phyloP scores from a whole-genome alignment of 2,329 filamentous ascomycete genomes.

The Beauveria asiatica region DNA sequence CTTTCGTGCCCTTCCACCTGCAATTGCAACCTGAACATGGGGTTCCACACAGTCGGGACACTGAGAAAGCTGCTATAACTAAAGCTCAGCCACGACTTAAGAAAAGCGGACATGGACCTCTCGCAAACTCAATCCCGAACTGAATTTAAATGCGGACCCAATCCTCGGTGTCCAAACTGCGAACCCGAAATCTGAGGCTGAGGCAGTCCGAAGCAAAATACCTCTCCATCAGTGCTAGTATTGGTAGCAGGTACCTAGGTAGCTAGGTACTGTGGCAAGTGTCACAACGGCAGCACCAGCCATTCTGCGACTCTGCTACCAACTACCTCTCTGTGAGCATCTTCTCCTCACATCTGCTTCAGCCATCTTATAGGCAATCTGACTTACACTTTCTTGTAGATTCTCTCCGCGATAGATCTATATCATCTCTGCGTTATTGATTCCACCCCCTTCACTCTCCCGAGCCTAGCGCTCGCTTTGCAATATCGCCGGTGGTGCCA shows the following conservation, averaged over 20 bases:
- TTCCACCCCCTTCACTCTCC: background rate
- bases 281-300: background rate
- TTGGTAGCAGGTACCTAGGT: background rate
- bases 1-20: background rate
- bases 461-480: background rate
- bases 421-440: background rate
- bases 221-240: background rate
- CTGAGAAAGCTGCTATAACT: background rate
- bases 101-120: conserved; percentile 3
- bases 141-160: conserved; percentile 5
- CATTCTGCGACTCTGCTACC: background rate
- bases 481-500: background rate
- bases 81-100: background rate
- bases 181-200: conserved; percentile 3
- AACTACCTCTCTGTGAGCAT: background rate
- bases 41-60: conserved; percentile 6
- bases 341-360: background rate
- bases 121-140: conserved; percentile 6
- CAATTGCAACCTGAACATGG: background rate
- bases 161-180: conserved; percentile 6
- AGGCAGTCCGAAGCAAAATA: background rate
- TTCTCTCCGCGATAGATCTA: background rate
- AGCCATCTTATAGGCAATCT: background rate
- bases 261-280: background rate
- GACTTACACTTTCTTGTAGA: background rate